Evolutionary conservation across 768 basidiomycete species (phyloP), one percentile per base, ranked within the genome.

Genomic region (Trametes elegans): DNA sequence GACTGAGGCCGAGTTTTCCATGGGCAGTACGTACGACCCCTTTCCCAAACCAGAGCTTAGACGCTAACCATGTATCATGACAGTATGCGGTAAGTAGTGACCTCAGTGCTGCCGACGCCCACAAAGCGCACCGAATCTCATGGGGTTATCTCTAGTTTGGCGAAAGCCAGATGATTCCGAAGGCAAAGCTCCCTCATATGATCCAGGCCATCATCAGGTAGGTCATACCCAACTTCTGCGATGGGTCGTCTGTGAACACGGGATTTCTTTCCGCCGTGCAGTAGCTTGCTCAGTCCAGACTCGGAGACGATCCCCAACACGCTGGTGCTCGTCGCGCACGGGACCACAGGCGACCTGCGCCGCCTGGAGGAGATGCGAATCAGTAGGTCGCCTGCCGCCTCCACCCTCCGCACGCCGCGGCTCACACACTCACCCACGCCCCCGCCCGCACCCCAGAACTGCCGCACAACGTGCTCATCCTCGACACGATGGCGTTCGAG

Each of bases 281-380:
- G 88, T 61, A 87, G 86, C 63, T 77, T 91, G 19, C 73, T 81
- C 6, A 87, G 83, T 61, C 90, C 90, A 0, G 89, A 91, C 64
- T 84, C 87, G 1, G 90, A 93, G 63, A 85, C 81, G 13, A 70
- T 74, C 0, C 66, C 85, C 21, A 92, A 92, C 63, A 74, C 74
- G 18, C 80, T 93, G 31, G 86, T 92, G 14, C 73, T 93, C 5
- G 80, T 93, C 11, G 85, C 76, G 2, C 88, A 90, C 62, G 77
- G 77, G 18, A 76, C 82, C 35, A 70, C 73, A 32, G 77, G 76
- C 3, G 79, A 85, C 59, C 69, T 91, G 13, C 73, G 79, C 35
- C 77, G 82, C 16, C 73, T 92, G 32, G 85, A 88, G 48, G 88
- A 90, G 42, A 85, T 91, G 80, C 84, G 83, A 70, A 88, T 91